A percentile compares a stretch with the other conserved stretches of the same genome.
These are phyloP conservation scores for Trypanosoma avium DNA, from an alignment of 208 protist genomes.

Conservation along the genomic window DNA sequence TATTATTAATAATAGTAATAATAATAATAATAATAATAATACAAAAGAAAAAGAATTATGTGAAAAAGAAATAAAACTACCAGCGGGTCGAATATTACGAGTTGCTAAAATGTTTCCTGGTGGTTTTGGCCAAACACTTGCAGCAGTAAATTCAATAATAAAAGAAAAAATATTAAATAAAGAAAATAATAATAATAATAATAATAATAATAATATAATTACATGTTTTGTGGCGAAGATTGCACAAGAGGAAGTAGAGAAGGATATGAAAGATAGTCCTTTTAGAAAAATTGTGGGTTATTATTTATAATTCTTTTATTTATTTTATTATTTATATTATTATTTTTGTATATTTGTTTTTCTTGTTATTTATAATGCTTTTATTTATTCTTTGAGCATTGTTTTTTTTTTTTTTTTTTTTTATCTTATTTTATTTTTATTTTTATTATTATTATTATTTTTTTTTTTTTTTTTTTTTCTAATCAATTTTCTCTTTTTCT, in stretches of 20 bases:
- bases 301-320: constrained; percentile 17
- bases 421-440: no score
- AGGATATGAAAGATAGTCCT: not conserved
- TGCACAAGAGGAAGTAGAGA: constrained; percentile 8
- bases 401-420: constrained; percentile 13
- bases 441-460: no score
- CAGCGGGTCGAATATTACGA: constrained; percentile 4
- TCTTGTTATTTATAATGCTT: not conserved
- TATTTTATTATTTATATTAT: not conserved
- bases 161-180: no score
- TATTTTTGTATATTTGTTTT: not conserved
- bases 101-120: constrained; percentile 25
- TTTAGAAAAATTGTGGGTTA: constrained; percentile 18
- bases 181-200: not conserved
- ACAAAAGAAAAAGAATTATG: not conserved
- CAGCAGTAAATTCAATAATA: not conserved
- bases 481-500: no score
- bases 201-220: not conserved
- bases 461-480: no score
- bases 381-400: constrained; percentile 1
- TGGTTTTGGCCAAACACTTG: constrained; percentile 1
- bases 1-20: no score
- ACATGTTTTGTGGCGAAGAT: constrained; percentile 11
- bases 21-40: no score
- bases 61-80: not conserved